A percentile compares a stretch with the other conserved stretches of the same genome.
These are phyloP conservation scores for Nepenthes mirabilis DNA, from an alignment of 148 eudicot species.

Conservation along the genomic window DNA sequence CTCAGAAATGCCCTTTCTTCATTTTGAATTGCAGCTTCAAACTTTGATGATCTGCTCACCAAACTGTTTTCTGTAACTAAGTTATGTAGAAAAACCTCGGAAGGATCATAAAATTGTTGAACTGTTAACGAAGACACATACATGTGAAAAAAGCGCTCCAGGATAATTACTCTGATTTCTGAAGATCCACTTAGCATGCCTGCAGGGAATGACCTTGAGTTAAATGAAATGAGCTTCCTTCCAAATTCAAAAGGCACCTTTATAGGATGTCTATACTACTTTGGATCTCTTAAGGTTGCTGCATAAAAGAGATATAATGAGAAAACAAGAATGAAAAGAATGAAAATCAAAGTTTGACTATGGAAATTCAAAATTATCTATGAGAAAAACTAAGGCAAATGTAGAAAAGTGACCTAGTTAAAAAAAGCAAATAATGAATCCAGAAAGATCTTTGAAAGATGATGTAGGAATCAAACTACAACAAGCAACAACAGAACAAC, in stretches of 20 bases:
- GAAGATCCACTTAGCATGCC: conserved; percentile 45
- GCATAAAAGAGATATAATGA: conserved; percentile 6
- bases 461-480: not conserved
- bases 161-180: conserved; percentile 10
- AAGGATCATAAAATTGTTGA: too few species aligned
- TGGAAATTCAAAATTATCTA: not conserved
- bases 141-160: not conserved
- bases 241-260: conserved; percentile 93
- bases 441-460: not conserved
- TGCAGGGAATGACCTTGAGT: conserved; percentile 15
- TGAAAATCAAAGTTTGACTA: not conserved
- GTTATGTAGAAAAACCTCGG: not conserved
- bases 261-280: conserved; percentile 61
- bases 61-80: conserved; percentile 60
- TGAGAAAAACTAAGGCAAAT: not conserved
- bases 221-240: conserved; percentile 62
- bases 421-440: not conserved
- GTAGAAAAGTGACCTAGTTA: not conserved
- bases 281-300: conserved; percentile 74
- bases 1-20: conserved; percentile 64
- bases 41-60: conserved; percentile 65
- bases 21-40: conserved; percentile 75
- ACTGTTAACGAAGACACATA: not conserved
- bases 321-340: not conserved
- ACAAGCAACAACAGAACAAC: not conserved